Evolutionary conservation across 108 stramenopile genomes (phyloP).

Genomic region (Nannochloropsis salina): DNA sequence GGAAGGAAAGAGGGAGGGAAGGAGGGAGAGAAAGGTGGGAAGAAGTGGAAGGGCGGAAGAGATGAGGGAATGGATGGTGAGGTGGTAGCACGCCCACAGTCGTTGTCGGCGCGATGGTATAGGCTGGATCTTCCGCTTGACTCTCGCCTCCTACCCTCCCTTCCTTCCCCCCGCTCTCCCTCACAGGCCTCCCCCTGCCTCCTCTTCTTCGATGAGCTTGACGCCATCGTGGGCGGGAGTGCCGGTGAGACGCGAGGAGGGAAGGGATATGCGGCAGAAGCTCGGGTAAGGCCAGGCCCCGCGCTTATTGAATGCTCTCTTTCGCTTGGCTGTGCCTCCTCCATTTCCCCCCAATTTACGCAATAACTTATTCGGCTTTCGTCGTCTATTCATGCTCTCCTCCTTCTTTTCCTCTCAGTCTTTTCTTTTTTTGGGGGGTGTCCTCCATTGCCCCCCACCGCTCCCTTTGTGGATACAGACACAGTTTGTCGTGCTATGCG

Average conservation of each 20-base stretch:
- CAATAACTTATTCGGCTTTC: too few species aligned
- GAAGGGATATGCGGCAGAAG: not conserved
- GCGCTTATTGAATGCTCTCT: too few species aligned
- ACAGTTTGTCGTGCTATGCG: too few species aligned
- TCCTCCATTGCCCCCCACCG: too few species aligned
- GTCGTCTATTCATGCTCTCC: too few species aligned
- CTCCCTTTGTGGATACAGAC: too few species aligned
- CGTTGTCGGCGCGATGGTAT: too few species aligned
- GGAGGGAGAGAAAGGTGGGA: not conserved
- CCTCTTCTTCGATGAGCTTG: conserved; percentile 53
- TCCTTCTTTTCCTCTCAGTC: too few species aligned
- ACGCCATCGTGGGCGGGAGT: conserved; percentile 36
- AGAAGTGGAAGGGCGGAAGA: not conserved
- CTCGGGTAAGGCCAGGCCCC: not conserved
- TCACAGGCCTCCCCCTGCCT: conserved; percentile 44
- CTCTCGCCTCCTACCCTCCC: not conserved
- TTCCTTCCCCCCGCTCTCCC: not conserved
- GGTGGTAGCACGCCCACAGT: too few species aligned
- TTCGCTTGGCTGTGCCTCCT: too few species aligned
- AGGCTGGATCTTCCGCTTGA: not conserved
- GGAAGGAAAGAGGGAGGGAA: not conserved
- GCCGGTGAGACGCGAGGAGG: not conserved
- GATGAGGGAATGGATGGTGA: not conserved
- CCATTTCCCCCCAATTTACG: too few species aligned
- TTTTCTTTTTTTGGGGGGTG: too few species aligned